Evolutionary conservation across 805 yeast species (phyloP).

Genomic region (Wickerhamomyces mucosus): DNA sequence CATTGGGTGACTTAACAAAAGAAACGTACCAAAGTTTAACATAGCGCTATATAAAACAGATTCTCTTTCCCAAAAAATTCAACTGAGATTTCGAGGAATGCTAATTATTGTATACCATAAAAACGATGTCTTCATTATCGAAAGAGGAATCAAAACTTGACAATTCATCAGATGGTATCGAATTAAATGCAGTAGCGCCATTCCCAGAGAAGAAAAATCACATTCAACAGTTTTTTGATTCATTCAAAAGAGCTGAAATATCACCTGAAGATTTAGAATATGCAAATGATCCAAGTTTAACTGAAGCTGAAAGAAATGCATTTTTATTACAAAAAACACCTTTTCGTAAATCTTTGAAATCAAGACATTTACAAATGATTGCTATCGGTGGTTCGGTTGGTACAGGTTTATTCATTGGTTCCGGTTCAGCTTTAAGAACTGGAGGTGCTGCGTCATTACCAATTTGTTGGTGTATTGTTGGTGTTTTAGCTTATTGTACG

Average conservation of each 20-base stretch:
- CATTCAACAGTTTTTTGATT: constrained; percentile 8
- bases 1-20: no score
- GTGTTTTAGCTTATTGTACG: constrained; percentile 47
- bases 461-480: constrained; percentile 44
- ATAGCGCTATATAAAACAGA: no score
- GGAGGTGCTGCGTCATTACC: constrained; percentile 63
- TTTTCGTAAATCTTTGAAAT: constrained; percentile 41
- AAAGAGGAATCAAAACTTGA: no score
- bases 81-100: no score
- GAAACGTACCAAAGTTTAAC: no score
- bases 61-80: no score
- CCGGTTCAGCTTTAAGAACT: constrained; percentile 45
- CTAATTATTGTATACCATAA: no score
- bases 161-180: no score
- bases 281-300: constrained; percentile 21
- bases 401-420: constrained; percentile 59
- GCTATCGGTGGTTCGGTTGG: constrained; percentile 65
- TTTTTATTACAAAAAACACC: constrained; percentile 44
- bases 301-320: constrained; percentile 34
- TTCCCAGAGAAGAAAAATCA: no score
- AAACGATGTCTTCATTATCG: no score
- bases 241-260: constrained; percentile 23
- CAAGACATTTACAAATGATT: constrained; percentile 56
- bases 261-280: constrained; percentile 29
- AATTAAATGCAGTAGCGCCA: no score